A percentile compares a stretch with the other conserved stretches of the same genome.
phyloP scores from a whole-genome alignment of 2,329 filamentous ascomycete genomes.

The Aspergillus pseudoglaucus region DNA sequence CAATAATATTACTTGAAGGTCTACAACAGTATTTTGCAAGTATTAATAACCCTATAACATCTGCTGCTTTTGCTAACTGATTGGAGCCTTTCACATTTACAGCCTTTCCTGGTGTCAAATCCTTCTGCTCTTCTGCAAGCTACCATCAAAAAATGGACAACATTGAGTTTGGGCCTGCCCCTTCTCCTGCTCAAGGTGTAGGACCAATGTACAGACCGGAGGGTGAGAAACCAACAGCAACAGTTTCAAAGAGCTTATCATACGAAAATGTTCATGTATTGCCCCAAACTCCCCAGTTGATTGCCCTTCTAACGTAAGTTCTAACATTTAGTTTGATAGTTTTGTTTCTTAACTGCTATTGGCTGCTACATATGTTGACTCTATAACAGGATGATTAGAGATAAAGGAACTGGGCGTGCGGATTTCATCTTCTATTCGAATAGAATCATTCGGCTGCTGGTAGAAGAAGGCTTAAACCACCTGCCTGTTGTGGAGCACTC shows the following conservation, averaged over 20 bases:
- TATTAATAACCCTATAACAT: not conserved
- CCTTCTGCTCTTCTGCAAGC: not conserved
- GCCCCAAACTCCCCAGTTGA: slow-evolving; percentile 90
- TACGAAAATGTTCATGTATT: slow-evolving; percentile 87
- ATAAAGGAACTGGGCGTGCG: slow-evolving; percentile 79
- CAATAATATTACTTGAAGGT: no score
- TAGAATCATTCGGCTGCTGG: slow-evolving; percentile 89
- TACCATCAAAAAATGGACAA: slow-evolving; percentile 19
- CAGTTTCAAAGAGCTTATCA: slow-evolving; percentile 73
- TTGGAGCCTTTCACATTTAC: no score
- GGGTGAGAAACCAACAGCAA: slow-evolving; percentile 75
- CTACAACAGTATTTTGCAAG: no score
- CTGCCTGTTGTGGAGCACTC: slow-evolving; percentile 83
- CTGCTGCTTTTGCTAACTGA: not conserved
- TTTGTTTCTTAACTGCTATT: not conserved
- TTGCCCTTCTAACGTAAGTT: slow-evolving; percentile 89
- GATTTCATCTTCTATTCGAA: slow-evolving; percentile 99
- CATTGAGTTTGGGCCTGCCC: slow-evolving; percentile 21
- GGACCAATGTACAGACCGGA: slow-evolving; percentile 73
- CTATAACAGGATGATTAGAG: slow-evolving; percentile 76
- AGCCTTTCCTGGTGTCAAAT: not conserved
- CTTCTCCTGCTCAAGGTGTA: slow-evolving; percentile 57
- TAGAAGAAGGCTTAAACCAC: slow-evolving; percentile 96
- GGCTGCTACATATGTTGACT: slow-evolving; percentile 6
- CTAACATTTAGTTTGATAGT: no score